Base-by-base conservation (phyloP, 805 yeast genomes). In the Suhomyces sp. region DNA sequence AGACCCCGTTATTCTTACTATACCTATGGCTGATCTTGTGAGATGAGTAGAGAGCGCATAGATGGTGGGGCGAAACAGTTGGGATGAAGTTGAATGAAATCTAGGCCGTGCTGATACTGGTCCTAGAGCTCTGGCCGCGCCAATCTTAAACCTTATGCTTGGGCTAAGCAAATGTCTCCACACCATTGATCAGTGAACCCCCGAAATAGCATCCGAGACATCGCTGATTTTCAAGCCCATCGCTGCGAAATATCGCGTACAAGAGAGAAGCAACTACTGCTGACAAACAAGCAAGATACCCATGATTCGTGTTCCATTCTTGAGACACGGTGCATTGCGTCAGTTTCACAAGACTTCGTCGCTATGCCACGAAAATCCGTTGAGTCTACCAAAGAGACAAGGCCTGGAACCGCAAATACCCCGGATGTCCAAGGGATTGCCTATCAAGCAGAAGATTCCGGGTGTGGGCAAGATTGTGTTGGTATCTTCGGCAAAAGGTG, bases 31-130 rank as follows among this genome's bases (percentile, higher is more conserved):
- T 0, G 97, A 80, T 53, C 86, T 77, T 0, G 90, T 84, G 0
- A 87, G 82, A 7, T 87, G 83, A 0, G 98, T 93, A 0, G 98
- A 89, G 15, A 91, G 71, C 0, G 99, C 99, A 72, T 86, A 94
- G 1, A 94, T 85, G 0, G 99, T 94, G 8, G 94, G 86, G 17
- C 51, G 46, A n/a, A 37, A 37, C 22, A 17, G 41, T 10, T 8
- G 22, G 41, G 20, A 13, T 19, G 41, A 37, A 2, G 41, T 37
- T 19, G 41, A 17, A 17, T 10, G 5, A 8, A 17, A 9, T 8
- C 17, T 17, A 6, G 35, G 9, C 3, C 21, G 21, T 4, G 20
- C 10, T 8, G 19, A 9, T 10, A 9, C 21, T 2, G 22, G 41
- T 4, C 41, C 41, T 17, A 37, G 21, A 10, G 13, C 6, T 17